Evolutionary conservation across 2,329 filamentous ascomycete species (phyloP), one percentile per base, ranked within the genome.

Genomic region (Conoideocrella luteorostrata): DNA sequence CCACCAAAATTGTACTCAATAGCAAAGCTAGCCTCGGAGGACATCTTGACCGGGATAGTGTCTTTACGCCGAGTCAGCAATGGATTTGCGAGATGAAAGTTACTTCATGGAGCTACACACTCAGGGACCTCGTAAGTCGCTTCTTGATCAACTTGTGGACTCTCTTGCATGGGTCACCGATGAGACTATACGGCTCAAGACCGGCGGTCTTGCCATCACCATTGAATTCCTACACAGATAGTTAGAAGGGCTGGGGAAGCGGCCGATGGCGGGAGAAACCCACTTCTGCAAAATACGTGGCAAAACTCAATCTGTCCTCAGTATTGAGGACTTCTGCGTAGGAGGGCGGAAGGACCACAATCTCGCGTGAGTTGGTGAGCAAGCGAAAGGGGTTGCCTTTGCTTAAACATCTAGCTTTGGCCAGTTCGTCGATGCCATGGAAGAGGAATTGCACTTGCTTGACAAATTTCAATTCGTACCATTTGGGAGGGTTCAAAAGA

Each of bases 331-430:
- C n/a, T 18, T 47, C 24, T 32, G 43, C 46, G 26, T 47, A 47
- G 7, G 42, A 43, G 3, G 46, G 46, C 4, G 46, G 46, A 11
- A 47, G 46, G 23, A 47, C 46, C 21, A 47, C 17, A 5, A 47
- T 45, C 18, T 45, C 46, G n/a, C 46, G 42, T 17, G 46, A 42
- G 24, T 47, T 47, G n/a, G 46, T 47, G 34, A 47, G 46, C 20
- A 47, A 22, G 3, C 46, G 46, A 24, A 47, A 47, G 13, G 46
- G 46, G 2, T 29, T 32, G 15, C 43, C 43, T 12, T 36, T 22
- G 29, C 42, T 45, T 3, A 11, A 17, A n/a, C 21, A 11, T n/a
- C 46, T 39, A 18, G 46, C 46, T 23, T 33, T 45, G 39, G 36
- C 39, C 23, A 47, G 17, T 23, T 47, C 46, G 5, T 36, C 13